A percentile compares a stretch with the other conserved stretches of the same genome.
Evolutionary conservation across 805 yeast genomes (phyloP).

Genomic region (Candida silvatica): DNA sequence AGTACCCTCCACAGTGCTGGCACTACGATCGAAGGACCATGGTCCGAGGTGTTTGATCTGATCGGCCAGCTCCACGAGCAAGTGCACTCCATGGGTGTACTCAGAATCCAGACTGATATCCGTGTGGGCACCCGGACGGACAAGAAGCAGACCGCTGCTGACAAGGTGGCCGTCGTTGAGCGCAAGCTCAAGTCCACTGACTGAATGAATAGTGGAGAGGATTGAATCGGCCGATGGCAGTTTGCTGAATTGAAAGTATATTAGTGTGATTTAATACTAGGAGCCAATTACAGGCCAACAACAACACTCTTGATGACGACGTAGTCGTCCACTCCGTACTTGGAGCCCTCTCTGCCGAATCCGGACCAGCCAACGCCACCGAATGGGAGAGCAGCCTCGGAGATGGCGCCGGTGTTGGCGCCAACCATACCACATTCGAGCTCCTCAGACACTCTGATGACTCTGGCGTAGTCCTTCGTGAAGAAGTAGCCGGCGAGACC

Average conservation of each 20-base stretch:
- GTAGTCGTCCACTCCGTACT: constrained; percentile 70
- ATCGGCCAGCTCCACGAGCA: constrained; percentile 72
- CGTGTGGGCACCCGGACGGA: constrained; percentile 82
- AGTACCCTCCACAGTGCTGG: constrained; percentile 86
- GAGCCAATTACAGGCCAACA: constrained; percentile 29
- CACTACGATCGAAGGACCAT: constrained; percentile 81
- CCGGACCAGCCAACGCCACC: constrained; percentile 80
- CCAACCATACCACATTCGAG: constrained; percentile 80
- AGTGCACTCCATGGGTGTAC: constrained; percentile 63
- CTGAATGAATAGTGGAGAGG: too few relatives aligned
- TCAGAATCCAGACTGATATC: constrained; percentile 78
- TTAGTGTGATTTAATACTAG: too few relatives aligned
- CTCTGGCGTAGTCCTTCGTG: constrained; percentile 44
- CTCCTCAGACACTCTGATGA: constrained; percentile 56
- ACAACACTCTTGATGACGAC: constrained; percentile 57
- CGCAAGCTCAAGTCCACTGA: constrained; percentile 38
- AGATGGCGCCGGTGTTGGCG: constrained; percentile 64
- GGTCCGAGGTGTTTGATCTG: constrained; percentile 77
- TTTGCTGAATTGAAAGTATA: too few relatives aligned
- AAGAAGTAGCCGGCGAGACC: constrained; percentile 77
- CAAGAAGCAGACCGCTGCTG: constrained; percentile 62
- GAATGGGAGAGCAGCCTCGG: constrained; percentile 61
- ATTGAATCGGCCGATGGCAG: too few relatives aligned
- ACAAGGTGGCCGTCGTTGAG: constrained; percentile 60
- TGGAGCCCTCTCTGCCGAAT: constrained; percentile 74